A percentile compares a stretch with the other conserved stretches of the same genome.
phyloP scores from a whole-genome alignment of 208 protist species.

The Borovskyia barvae region DNA sequence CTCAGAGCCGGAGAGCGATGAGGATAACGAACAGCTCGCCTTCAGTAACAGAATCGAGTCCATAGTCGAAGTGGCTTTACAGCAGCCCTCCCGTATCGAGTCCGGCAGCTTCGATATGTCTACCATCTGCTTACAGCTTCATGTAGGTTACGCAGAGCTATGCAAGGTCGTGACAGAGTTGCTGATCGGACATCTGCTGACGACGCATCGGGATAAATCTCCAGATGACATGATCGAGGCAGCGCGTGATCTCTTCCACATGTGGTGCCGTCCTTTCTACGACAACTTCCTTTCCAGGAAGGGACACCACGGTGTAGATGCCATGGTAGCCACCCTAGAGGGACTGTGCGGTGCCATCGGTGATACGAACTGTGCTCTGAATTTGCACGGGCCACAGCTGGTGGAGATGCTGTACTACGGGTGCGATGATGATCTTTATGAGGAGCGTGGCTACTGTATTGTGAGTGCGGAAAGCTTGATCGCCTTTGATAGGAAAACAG shows the following conservation, averaged over 20 bases:
- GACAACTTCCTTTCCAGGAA: conserved; percentile 46
- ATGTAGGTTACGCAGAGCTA: conserved; percentile 54
- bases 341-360: conserved; percentile 58
- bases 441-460: conserved; percentile 79
- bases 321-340: conserved; percentile 73
- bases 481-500: conserved; percentile 52
- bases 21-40: conserved; percentile 34
- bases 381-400: conserved; percentile 44
- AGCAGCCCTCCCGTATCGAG: conserved; percentile 47
- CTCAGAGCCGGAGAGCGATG: conserved; percentile 18
- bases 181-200: conserved; percentile 55
- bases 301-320: conserved; percentile 41
- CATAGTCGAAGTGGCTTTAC: conserved; percentile 42
- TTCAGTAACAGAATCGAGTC: conserved; percentile 38
- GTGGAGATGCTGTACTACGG: conserved; percentile 72
- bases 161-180: conserved; percentile 74
- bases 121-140: conserved; percentile 41
- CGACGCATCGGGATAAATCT: conserved; percentile 22
- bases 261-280: conserved; percentile 74
- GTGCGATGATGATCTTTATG: conserved; percentile 67
- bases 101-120: conserved; percentile 63
- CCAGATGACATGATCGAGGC: conserved; percentile 21
- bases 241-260: conserved; percentile 44
- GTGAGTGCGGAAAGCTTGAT: conserved; percentile 69
- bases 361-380: conserved; percentile 40